Conservation (phyloP, 345 rosid species). For the Salix arbutifolia region DNA sequence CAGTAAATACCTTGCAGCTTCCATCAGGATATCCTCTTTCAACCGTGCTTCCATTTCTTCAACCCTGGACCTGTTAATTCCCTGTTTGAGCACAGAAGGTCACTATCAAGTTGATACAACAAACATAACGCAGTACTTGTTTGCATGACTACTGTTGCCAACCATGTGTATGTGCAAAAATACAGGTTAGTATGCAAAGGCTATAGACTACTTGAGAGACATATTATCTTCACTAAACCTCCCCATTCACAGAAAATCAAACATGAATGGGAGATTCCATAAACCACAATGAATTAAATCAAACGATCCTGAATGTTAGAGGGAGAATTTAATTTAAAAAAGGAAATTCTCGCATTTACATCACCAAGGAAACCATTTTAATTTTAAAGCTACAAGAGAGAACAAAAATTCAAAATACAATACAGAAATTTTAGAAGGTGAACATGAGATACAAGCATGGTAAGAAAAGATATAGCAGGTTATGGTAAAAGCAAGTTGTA, state of each 20-base stretch:
- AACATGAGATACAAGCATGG: neutral
- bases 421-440: neutral
- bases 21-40: slow-evolving; percentile 83
- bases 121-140: neutral
- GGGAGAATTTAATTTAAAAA: neutral
- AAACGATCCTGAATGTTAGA: neutral
- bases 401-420: neutral
- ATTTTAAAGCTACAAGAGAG: neutral
- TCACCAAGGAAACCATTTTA: neutral
- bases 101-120: neutral
- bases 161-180: neutral
- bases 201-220: neutral
- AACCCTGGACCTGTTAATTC: slow-evolving; percentile 82
- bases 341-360: neutral
- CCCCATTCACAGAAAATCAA: neutral
- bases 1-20: slow-evolving; percentile 69
- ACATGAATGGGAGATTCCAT: neutral
- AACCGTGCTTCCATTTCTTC: slow-evolving; percentile 95
- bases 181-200: neutral
- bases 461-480: neutral
- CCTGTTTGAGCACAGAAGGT: slow-evolving; percentile 43
- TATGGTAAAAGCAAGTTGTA: neutral
- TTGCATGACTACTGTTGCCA: neutral
- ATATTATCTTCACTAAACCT: neutral
- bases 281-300: neutral